phyloP scores from a whole-genome alignment of 2,329 filamentous ascomycete species.

The Bipolaris zeicola region DNA sequence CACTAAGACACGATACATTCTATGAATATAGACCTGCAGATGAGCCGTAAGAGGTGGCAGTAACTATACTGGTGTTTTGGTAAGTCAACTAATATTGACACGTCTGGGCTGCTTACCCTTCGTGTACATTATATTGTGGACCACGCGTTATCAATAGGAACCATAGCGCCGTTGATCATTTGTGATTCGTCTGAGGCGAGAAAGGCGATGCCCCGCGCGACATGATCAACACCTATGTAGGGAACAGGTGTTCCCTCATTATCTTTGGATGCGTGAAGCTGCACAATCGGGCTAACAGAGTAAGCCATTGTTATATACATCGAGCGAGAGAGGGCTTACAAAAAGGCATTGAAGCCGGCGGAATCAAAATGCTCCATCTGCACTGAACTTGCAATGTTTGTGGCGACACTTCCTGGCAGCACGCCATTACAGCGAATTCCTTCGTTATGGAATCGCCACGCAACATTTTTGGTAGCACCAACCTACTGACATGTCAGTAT shows the following conservation, averaged over 20 bases:
- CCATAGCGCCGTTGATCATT: slow-evolving; percentile 33
- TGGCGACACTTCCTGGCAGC: slow-evolving; percentile 47
- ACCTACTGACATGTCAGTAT: slow-evolving; percentile 28
- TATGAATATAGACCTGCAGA: not conserved
- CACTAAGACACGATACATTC: not conserved
- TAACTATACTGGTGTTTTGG: not conserved
- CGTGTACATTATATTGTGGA: slow-evolving; percentile 28
- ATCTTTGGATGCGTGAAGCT: slow-evolving; percentile 32
- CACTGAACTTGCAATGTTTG: slow-evolving; percentile 33
- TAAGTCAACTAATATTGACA: not conserved
- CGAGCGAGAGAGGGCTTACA: slow-evolving; percentile 14
- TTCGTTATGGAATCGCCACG: slow-evolving; percentile 54
- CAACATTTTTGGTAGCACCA: slow-evolving; percentile 56
- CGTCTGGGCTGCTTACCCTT: not conserved
- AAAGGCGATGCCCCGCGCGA: slow-evolving; percentile 34
- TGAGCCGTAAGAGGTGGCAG: not conserved
- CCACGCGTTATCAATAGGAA: slow-evolving; percentile 39
- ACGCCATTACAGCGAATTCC: slow-evolving; percentile 56
- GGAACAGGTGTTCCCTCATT: slow-evolving; percentile 28
- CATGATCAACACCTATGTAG: slow-evolving; percentile 27
- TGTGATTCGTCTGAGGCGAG: slow-evolving; percentile 34
- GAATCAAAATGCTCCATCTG: slow-evolving; percentile 31
- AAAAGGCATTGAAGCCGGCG: slow-evolving; percentile 27
- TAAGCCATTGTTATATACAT: slow-evolving; percentile 6
- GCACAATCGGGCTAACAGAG: slow-evolving; percentile 22